Percentiles rank a stretch among this genome's conserved stretches.
Evolutionary conservation across 257 asterid genomes (phyloP).

Genomic region (Verbascum thapsus): DNA sequence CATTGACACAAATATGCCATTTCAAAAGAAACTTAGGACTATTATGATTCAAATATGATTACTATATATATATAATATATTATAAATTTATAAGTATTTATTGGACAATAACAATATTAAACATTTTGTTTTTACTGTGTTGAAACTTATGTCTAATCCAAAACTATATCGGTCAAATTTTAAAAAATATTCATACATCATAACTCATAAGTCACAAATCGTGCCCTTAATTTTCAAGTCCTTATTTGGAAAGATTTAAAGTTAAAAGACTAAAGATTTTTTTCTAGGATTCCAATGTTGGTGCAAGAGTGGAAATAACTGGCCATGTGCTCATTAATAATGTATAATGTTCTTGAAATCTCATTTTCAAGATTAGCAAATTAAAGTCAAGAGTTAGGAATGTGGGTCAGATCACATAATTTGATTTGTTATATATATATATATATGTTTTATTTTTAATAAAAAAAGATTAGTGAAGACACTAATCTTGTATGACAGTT

Average conservation of each 20-base stretch:
- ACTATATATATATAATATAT: no score
- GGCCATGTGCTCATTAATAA: conserved; percentile 28
- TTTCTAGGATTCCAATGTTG: conserved; percentile 28
- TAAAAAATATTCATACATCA: no score
- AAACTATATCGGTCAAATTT: no score
- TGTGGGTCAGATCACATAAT: conserved; percentile 17
- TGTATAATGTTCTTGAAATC: conserved; percentile 10
- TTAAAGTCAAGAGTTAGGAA: conserved; percentile 23
- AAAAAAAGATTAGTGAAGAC: background rate
- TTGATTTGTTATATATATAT: background rate
- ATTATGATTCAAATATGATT: no score
- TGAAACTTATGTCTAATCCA: no score
- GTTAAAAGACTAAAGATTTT: background rate
- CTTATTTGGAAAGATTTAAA: background rate
- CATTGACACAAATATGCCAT: no score
- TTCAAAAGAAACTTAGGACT: no score
- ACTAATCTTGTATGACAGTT: no score
- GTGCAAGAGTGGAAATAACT: conserved; percentile 19
- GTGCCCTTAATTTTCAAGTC: no score
- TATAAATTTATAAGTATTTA: no score
- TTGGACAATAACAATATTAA: no score
- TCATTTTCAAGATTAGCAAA: conserved; percentile 21
- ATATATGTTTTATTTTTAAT: background rate
- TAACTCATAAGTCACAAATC: background rate
- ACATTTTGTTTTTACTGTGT: no score